A percentile compares a stretch with the other conserved stretches of the same genome.
Conservation (phyloP, 768 basidiomycete species). For the Calocybe indica region DNA sequence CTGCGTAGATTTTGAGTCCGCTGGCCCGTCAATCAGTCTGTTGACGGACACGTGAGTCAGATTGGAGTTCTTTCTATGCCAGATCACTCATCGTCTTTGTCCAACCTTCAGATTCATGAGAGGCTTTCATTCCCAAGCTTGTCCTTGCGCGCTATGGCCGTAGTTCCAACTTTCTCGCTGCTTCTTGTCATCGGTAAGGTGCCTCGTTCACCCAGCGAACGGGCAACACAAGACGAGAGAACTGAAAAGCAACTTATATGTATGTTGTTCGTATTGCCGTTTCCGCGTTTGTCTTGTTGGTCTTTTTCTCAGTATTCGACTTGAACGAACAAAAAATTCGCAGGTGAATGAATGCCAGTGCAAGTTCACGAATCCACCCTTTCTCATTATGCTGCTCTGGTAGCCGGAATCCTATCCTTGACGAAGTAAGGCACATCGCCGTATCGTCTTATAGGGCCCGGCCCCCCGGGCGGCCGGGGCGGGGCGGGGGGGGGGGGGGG, state of each 20-base stretch:
- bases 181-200: slow-evolving; percentile 7
- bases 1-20: background rate
- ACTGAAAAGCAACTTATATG: slow-evolving; percentile 13
- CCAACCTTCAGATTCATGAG: background rate
- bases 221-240: slow-evolving; percentile 2
- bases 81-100: background rate
- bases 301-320: slow-evolving; percentile 1
- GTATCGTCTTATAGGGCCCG: background rate
- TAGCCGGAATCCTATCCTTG: background rate
- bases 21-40: slow-evolving; percentile 1
- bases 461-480: too few relatives aligned
- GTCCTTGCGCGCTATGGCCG: slow-evolving; percentile 7
- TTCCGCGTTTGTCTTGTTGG: background rate
- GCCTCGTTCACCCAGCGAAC: background rate
- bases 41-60: slow-evolving; percentile 5
- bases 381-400: background rate
- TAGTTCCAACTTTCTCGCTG: slow-evolving; percentile 6
- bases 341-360: background rate
- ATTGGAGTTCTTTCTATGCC: background rate
- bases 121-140: slow-evolving; percentile 5
- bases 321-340: slow-evolving; percentile 1
- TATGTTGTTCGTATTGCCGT: slow-evolving; percentile 1
- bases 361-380: background rate
- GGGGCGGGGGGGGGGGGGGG: too few relatives aligned
- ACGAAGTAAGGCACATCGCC: background rate